Evolutionary conservation across 1,284 basidiomycete genomes (phyloP).

Genomic region (Heliocybe sulcata): DNA sequence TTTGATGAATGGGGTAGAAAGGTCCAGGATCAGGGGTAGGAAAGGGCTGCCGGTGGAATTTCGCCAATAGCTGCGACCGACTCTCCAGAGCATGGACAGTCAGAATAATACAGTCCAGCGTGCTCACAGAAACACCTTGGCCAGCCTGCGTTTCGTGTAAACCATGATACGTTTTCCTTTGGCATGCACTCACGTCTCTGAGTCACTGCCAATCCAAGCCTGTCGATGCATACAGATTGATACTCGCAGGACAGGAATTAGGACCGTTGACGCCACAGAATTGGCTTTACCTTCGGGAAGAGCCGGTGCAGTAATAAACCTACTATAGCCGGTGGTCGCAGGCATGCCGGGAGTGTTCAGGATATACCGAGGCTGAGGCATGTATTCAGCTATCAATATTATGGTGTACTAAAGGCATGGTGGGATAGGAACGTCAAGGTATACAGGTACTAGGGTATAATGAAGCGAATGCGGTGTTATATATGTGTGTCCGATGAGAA

Average conservation of each 20-base stretch:
- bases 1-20: background rate
- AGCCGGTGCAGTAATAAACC: background rate
- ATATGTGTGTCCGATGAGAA: background rate
- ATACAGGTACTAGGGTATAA: background rate
- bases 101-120: background rate
- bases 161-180: background rate
- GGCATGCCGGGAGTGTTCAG: no score
- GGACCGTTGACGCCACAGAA: background rate
- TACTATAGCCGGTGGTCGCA: background rate
- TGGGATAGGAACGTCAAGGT: background rate
- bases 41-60: background rate
- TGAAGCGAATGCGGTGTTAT: background rate
- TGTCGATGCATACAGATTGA: background rate
- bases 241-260: background rate
- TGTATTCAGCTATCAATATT: background rate
- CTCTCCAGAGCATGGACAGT: slow-evolving; percentile 1
- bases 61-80: background rate
- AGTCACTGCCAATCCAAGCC: background rate
- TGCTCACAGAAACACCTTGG: background rate
- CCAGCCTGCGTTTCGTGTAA: background rate
- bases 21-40: background rate
- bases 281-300: background rate
- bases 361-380: no score
- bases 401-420: background rate
- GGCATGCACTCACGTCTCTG: background rate